These are phyloP conservation scores for Pseudonitzschia multistriata DNA, from an alignment of 108 stramenopile species.

Conservation along the genomic window DNA sequence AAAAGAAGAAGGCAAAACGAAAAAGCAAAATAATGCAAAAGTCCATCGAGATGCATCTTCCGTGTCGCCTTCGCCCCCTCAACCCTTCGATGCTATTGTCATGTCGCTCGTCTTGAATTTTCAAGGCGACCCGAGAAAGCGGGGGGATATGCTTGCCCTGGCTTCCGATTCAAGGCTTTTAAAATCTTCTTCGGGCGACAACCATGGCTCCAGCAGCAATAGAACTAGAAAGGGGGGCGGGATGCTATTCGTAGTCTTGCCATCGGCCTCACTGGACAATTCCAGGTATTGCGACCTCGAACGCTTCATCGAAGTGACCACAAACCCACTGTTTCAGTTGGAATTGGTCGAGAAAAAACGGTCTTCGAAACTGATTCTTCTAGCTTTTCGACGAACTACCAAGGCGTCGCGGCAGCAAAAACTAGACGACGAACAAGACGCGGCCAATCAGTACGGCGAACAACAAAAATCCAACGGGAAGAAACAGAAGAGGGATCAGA, in stretches of 20 bases:
- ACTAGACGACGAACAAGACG: neutral
- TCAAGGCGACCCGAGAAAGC: slow-evolving; percentile 14
- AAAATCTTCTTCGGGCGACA: neutral
- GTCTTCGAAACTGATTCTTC: slow-evolving; percentile 15
- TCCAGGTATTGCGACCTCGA: slow-evolving; percentile 19
- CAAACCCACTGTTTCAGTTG: neutral
- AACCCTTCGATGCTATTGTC: slow-evolving; percentile 16
- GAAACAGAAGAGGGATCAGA: neutral
- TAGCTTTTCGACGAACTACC: slow-evolving; percentile 13
- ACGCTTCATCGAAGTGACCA: slow-evolving; percentile 7
- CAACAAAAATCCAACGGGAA: neutral
- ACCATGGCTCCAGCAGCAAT: neutral
- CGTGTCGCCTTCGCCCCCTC: neutral
- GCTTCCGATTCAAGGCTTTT: slow-evolving; percentile 14
- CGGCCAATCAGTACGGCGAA: neutral
- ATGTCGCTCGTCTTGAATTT: slow-evolving; percentile 17
- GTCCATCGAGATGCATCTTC: neutral
- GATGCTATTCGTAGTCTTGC: slow-evolving; percentile 17
- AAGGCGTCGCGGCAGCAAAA: neutral
- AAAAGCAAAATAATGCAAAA: neutral
- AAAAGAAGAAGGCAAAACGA: neutral
- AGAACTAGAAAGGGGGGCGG: neutral
- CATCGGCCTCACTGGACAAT: slow-evolving; percentile 13
- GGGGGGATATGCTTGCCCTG: slow-evolving; percentile 12
- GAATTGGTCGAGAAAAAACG: slow-evolving; percentile 8